Conservation (phyloP, 441 rosid genomes). For the Isatis lusitanica region DNA sequence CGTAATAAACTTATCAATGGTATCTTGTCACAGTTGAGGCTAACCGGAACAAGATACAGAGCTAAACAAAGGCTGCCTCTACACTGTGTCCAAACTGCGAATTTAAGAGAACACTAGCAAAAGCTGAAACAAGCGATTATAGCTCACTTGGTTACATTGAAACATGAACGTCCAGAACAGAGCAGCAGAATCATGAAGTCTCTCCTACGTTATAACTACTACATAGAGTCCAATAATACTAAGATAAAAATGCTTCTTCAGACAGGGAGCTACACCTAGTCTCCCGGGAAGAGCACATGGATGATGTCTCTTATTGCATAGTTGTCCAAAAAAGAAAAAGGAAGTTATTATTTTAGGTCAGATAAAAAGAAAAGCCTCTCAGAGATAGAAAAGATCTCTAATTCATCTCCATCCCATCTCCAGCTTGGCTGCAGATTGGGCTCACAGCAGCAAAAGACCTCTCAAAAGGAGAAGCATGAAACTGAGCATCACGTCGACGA, state of each 20-base stretch:
- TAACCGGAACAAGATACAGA: conserved; percentile 5
- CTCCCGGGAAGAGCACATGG: conserved; percentile 46
- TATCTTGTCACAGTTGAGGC: background rate
- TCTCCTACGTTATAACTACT: conserved; percentile 29
- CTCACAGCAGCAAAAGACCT: conserved; percentile 81
- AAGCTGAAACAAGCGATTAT: conserved; percentile 13
- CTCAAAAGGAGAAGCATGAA: conserved; percentile 92
- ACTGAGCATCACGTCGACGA: conserved; percentile 71
- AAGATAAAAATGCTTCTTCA: conserved; percentile 34
- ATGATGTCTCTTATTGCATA: conserved; percentile 46
- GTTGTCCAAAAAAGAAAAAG: conserved; percentile 37
- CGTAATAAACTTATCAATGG: conserved; percentile 1
- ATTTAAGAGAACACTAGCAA: background rate
- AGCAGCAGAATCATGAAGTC: conserved; percentile 34
- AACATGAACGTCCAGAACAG: conserved; percentile 16
- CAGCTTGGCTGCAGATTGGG: conserved; percentile 89
- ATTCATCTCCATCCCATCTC: conserved; percentile 93
- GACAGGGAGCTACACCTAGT: conserved; percentile 32
- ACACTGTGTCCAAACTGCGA: background rate
- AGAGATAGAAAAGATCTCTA: conserved; percentile 42
- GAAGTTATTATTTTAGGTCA: conserved; percentile 36
- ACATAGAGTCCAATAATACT: conserved; percentile 32
- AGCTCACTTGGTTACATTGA: conserved; percentile 8
- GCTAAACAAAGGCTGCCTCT: conserved; percentile 7
- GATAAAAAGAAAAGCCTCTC: conserved; percentile 37